Percentiles rank a stretch among this genome's conserved stretches.
These are phyloP conservation scores for Colletotrichum neosansevieriae DNA, from an alignment of 2,329 filamentous ascomycete species.

Conservation along the genomic window DNA sequence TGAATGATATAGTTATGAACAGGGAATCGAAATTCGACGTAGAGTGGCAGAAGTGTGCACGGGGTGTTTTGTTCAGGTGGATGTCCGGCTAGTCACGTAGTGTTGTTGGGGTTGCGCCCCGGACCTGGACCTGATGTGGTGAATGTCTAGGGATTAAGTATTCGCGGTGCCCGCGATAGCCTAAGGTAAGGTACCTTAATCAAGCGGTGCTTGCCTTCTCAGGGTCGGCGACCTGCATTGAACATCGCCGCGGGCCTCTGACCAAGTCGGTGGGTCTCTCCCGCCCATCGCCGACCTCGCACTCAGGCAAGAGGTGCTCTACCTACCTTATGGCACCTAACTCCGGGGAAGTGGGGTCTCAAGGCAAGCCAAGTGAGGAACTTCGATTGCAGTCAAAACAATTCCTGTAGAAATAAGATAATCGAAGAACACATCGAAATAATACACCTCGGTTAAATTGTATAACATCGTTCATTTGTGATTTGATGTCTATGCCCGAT, in stretches of 20 bases:
- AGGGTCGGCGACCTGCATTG: constrained; percentile 38
- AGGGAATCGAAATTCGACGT: background rate
- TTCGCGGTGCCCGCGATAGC: constrained; percentile 31
- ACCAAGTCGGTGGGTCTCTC: constrained; percentile 20
- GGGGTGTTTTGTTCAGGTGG: background rate
- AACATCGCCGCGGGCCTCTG: constrained; percentile 24
- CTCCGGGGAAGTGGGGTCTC: background rate
- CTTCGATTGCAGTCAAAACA: background rate
- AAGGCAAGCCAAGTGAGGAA: background rate
- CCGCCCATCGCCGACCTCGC: constrained; percentile 37
- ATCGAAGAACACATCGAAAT: too few species aligned
- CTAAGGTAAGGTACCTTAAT: constrained; percentile 1
- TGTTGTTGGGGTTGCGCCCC: background rate
- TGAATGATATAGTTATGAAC: constrained; percentile 23
- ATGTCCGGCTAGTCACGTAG: background rate
- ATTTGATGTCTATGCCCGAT: background rate
- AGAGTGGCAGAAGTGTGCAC: background rate
- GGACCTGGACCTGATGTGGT: too few species aligned
- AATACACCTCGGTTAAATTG: too few species aligned
- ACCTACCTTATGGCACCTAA: background rate
- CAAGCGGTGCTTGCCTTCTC: background rate
- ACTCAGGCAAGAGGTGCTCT: too few species aligned
- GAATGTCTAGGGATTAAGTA: constrained; percentile 28
- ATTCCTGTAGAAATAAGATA: background rate
- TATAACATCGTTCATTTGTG: too few species aligned